A percentile compares a stretch with the other conserved stretches of the same genome.
phyloP scores from a whole-genome alignment of 2,329 filamentous ascomycete species.

The Phaeosphaeriaceae sp. region DNA sequence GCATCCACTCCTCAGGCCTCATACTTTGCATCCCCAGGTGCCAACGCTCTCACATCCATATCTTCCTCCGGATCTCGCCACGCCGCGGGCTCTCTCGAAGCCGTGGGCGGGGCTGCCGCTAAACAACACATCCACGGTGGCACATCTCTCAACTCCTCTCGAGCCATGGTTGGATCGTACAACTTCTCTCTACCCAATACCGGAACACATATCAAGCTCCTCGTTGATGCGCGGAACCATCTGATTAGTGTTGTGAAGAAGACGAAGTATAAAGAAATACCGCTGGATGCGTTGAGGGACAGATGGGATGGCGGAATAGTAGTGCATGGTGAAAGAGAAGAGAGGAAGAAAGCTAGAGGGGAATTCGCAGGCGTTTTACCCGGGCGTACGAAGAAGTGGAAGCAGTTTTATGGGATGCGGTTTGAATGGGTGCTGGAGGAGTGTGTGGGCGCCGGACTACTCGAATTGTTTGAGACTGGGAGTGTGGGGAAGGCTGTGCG shows the following conservation, averaged over 20 bases:
- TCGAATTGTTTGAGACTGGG: slow-evolving; percentile 78
- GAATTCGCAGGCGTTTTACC: slow-evolving; percentile 65
- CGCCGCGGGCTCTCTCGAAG: slow-evolving; percentile 71
- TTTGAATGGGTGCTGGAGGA: slow-evolving; percentile 77
- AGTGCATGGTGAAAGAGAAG: slow-evolving; percentile 53
- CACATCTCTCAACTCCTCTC: slow-evolving; percentile 43
- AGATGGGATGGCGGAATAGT: slow-evolving; percentile 74
- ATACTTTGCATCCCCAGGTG: slow-evolving; percentile 51
- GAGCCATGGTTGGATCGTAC: slow-evolving; percentile 46
- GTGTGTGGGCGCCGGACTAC: slow-evolving; percentile 71
- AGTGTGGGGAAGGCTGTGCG: slow-evolving; percentile 73
- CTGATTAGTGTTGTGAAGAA: slow-evolving; percentile 65
- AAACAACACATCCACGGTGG: slow-evolving; percentile 73
- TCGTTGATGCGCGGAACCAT: slow-evolving; percentile 67
- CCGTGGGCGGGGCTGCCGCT: slow-evolving; percentile 72
- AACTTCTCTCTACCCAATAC: slow-evolving; percentile 70
- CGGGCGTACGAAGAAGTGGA: slow-evolving; percentile 73
- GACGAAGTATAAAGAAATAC: slow-evolving; percentile 68
- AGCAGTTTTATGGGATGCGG: slow-evolving; percentile 70
- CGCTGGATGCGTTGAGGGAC: slow-evolving; percentile 68
- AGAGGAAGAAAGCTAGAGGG: slow-evolving; percentile 60
- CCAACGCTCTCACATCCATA: slow-evolving; percentile 62
- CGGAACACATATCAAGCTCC: slow-evolving; percentile 71
- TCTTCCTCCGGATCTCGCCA: slow-evolving; percentile 67
- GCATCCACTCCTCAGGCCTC: slow-evolving; percentile 44